Base-by-base conservation (phyloP, 2,329 filamentous ascomycete species). In the Epichloe glyceriae region DNA sequence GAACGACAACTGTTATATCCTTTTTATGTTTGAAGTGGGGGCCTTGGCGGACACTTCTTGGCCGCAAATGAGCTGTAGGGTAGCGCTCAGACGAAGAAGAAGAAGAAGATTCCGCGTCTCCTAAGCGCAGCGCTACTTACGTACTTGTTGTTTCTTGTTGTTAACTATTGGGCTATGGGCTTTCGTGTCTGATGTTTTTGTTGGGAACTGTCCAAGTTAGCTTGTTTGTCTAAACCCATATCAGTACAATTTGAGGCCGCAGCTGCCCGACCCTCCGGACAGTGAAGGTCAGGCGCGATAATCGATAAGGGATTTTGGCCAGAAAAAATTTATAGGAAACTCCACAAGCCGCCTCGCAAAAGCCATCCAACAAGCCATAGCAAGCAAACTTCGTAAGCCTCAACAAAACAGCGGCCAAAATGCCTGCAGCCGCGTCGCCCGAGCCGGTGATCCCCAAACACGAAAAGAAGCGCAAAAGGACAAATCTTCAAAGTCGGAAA, bases 401-500 rank as follows among this genome's bases (percentile, higher is more conserved):
- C 52, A 54, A 52, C 20, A 49, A 11, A 47, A 54, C 52, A 45
- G 46, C 39, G n/a, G 20, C 46, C 38, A 42, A 45, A 46, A 53
- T 53, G 51, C 40, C 68, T 53, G 56, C 65, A 58, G 63, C 61
- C 45, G 59, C 57, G 12, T 60, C 64, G 40, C 56, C 64, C 15
- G 63, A 64, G 50, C 57, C 61, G 47, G 58, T 54, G 48, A 53
- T 59, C 30, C 49, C 58, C 22, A 70, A 64, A 54, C 53, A 63
- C 22, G 68, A 71, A 6, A 71, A 70, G 60, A 70, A 70, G 54
- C 58, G 59, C 47, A 70, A 67, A 70, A 68, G 52, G 63, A 61
- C 19, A 63, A 62, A 52, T 57, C 58, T 40, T 54, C 57, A 15
- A 65, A 63, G 52, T 61, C 61, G 10, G 60, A 71, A 44, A 73